A percentile compares a stretch with the other conserved stretches of the same genome.
phyloP scores from a whole-genome alignment of 169 alveolate species.

The Prorocentrum cordatum region DNA sequence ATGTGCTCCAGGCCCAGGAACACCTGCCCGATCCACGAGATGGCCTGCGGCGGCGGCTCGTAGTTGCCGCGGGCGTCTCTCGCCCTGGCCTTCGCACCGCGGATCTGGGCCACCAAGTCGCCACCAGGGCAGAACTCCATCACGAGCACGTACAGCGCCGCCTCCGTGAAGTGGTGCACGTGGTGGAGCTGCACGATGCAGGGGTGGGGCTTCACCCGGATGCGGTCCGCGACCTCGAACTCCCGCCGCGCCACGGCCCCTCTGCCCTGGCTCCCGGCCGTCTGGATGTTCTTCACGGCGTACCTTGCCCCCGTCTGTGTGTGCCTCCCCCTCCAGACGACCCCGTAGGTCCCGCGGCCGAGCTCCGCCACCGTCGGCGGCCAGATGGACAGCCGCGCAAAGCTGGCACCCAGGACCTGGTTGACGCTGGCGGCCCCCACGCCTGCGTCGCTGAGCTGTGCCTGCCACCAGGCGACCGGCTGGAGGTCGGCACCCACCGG shows the following conservation, averaged over 20 bases:
- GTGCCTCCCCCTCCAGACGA: no score
- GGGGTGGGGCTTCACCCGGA: conserved; percentile 10
- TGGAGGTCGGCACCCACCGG: no score
- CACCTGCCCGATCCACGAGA: conserved; percentile 8
- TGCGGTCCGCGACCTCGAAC: conserved; percentile 1
- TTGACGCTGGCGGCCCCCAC: no score
- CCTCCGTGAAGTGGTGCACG: background rate
- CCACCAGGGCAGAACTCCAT: conserved; percentile 13
- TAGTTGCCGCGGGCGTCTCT: background rate
- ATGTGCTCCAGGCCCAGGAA: conserved; percentile 13
- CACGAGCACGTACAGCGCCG: conserved; percentile 8
- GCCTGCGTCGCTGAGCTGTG: no score
- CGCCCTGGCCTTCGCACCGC: background rate
- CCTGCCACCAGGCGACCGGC: no score
- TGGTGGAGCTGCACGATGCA: background rate
- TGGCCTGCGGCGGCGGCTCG: background rate
- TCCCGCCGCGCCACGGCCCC: background rate
- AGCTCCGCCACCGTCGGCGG: no score
- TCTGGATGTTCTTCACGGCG: no score
- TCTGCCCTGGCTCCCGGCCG: no score
- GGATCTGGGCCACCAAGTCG: background rate
- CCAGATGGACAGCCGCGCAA: no score
- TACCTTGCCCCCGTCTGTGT: no score
- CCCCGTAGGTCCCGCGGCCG: no score
- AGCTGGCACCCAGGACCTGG: no score